Base-by-base conservation (phyloP, 179 eudicot genomes). In the Spergularia azorica region DNA sequence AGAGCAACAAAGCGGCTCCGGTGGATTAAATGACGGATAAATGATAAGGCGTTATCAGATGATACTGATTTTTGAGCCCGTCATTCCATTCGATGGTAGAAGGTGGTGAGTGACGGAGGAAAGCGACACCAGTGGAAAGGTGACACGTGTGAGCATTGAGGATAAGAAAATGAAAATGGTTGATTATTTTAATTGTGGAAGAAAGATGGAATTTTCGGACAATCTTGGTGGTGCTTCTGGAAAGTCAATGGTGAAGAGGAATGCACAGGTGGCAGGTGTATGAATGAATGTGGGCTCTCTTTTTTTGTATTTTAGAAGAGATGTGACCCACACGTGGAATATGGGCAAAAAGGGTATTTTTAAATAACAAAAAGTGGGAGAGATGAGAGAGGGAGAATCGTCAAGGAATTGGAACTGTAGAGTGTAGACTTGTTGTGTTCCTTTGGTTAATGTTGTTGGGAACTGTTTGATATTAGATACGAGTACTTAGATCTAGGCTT, bases 111-210 rank as follows among this genome's bases (percentile, higher is more conserved):
- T 43, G 48, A 4, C 48, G 5, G 43, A 15, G 9, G 55, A 57
- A 56, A 66, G 57, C 15, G 43, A 17, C 16, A 5, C 56, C 26
- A 78, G 18, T 63, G 15, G 2, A 13, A 54, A 11, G 18, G 3
- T 32, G 76, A 78, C 80, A 52, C 80, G 80, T 63, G 73, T 76
- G 4, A 54, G 1, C 0, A 50, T 20, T 51, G 61, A 32, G 61
- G 75, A 71, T 71, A 71, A 71, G 75, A 39, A 39, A 71, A 36
- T 52, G 43, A 26, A 2, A 26, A 36, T 52, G 43, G 48, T 26
- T 7, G 3, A 21, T 21, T 6, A 39, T 32, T 43, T 43, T 43
- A 43, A 26, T 4, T 43, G 48, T 4, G 48, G 48, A 43, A 43
- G 32, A 26, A 43, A 43, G 48, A 43, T 4, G 48, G 48, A 43